Evolutionary conservation across 495 filamentous ascomycete species (phyloP), one percentile per base, ranked within the genome.

Genomic region (Achaetomiella virescens): DNA sequence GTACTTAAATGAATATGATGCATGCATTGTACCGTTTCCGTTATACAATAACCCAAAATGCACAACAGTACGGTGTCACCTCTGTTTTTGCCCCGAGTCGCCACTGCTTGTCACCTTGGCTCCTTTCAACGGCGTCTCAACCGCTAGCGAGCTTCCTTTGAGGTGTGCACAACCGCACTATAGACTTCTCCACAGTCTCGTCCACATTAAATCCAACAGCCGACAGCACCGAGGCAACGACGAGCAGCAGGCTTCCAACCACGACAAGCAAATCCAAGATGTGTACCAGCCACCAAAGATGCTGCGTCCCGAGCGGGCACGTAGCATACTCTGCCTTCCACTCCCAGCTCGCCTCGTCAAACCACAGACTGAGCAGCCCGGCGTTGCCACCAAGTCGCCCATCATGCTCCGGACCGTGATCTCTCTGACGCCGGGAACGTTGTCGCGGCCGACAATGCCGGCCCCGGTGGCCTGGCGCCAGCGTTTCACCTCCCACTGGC

Each of bases 391-490:
- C 84, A 64, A 97, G 24, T 87, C 87, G 22, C 92, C 93, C 93
- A 98, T 98, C 93, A 98, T 97, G 61, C 90, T 95, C n/a, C 90
- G 81, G 6, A 97, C 86, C 0, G 93, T 98, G 49, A 97, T 82
- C 71, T 97, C 93, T 2, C 91, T 74, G n/a, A 96, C 75, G 0
- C 81, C 81, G 1, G 81, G 80, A 1, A 76, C 18, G 0, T 64
- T 70, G 0, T 66, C 61, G 2, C 66, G 62, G 10, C 69, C 70
- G 17, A 67, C 59, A 0, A 76, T 45, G 3, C 69, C 53, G 3
- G 62, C 63, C 6, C 56, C 55, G 12, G 48, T 58, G 0, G 74
- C 74, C 33, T 75, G 46, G 15, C 62, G 52, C 72, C 73, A 81
- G 18, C 64, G 63, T 24, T 66, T 68, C 0, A 73, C 78, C 52